Evolutionary conservation across 2,329 filamentous ascomycete genomes (phyloP), one percentile per base, ranked within the genome.

Genomic region (Penicillium hesseltinei): DNA sequence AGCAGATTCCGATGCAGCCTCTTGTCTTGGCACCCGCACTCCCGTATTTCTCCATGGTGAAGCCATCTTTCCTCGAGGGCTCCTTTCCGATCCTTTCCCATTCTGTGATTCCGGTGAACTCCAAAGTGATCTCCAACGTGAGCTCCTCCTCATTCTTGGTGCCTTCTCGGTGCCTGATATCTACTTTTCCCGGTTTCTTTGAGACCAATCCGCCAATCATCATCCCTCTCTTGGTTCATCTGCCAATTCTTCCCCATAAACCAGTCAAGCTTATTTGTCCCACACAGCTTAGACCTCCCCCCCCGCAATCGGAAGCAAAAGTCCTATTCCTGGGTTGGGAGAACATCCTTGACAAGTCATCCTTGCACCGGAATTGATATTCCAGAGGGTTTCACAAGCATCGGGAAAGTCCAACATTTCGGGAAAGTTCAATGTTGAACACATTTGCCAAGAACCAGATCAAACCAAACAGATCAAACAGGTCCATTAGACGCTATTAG

Each of bases 71-170:
- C 48, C 53, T 49, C 50, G 8, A 29, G 9, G 27, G 27, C 27
- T 29, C 27, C 8, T 50, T 61, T 61, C 63, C 56, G 61, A 68
- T 66, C 65, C 44, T 66, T 66, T 60, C 61, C 66, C 51, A 60
- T 62, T 58, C 53, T 17, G 62, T 56, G 47, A 31, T 50, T 49
- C 55, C 69, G 69, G 69, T 72, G 69, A 70, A 21, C 31, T 38
- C 50, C 27, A 4, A 27, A 31, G 3, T n/a, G 36, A 38, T 15
- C 33, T 35, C 15, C 38, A 13, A 9, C 13, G 5, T 23, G 19
- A 43, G 29, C 39, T 44, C 52, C 52, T 47, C 19, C n/a, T n/a
- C 40, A n/a, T 48, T 47, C 10, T 19, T 19, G 9, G 31, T 46
- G n/a, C 19, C 42, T 39, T 11, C 11, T 31, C 13, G 11, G n/a